Evolutionary conservation across 164 flowering plant species (phyloP), one percentile per base, ranked within the genome.

Genomic region (Macadamia integrifolia): DNA sequence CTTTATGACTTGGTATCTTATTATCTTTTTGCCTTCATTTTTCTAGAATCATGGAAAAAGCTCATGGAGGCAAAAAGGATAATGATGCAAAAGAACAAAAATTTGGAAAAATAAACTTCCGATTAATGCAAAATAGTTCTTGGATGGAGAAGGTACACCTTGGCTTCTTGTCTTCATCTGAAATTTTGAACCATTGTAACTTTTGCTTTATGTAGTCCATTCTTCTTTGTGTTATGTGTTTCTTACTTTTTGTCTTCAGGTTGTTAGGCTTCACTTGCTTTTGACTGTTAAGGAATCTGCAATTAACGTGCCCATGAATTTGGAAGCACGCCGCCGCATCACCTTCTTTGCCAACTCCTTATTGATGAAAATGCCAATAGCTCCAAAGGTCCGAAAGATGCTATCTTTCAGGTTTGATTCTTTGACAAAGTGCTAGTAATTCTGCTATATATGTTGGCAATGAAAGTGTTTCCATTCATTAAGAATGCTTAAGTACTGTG

Each of bases 221-320:
- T 35, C 40, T 35, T 35, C 40, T 28, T 58, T 15, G 48, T 17
- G 31, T 17, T 48, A 50, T 50, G 63, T 62, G 49, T 43, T 69
- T 55, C 23, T 43, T 30, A 66, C 18, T 70, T 57, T 40, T 17
- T 42, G 11, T 57, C 8, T 29, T 43, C 74, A 95, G 98, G 89
- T 92, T 69, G 82, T 80, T 49, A 84, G 99, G 82, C 91, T 95
- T 73, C 80, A 73, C 79, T 82, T 95, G 81, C 98, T 95, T 74
- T 69, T 92, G 78, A 95, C 92, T 31, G 96, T 86, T 61, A 95
- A 95, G 81, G 98, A 92, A 76, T 95, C 99, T 74, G 99, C 98
- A 50, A 88, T 87, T 70, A 91, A 92, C 76, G 91, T 95, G 67
- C 99, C 99, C n/a, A 86, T 74, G 78, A 92, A 95, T 78, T 75